Base-by-base conservation (phyloP, 2,329 filamentous ascomycete species). In the Fusarium hainanense region DNA sequence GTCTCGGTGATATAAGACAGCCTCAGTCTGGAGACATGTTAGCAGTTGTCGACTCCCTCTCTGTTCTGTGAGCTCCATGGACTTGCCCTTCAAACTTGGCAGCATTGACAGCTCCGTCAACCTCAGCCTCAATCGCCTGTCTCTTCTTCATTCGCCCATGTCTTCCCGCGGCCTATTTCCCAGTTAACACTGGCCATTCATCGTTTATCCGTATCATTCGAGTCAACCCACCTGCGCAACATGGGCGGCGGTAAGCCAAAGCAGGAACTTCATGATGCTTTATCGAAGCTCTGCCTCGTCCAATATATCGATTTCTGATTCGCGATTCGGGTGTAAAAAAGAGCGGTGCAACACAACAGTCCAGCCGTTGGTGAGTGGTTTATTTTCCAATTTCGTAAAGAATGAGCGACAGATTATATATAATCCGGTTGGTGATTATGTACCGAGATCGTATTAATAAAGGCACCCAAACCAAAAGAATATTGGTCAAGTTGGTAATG, bases 1-100 rank as follows among this genome's bases (percentile, higher is more conserved):
- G 72, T 74, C n/a, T 72, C 70, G 16, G 70, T 75, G 47, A 77
- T 40, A 30, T 72, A 70, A 14, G 73, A 75, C 43, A 75, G 34
- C 32, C 70, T 63, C 55, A 75, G 55, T 28, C 73, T 75, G 27
- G 25, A 30, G 23, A 34, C n/a, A 49, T 59, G 58, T 63, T 59
- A 65, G n/a, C 21, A 34, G 30, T 9, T 16, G n/a, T n/a, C 14
- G 16, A 30, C 21, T 6, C 10, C 23, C 18, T 21, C 12, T 27
- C 18, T 18, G 14, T 23, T 20, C 8, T 34, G 3, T 30, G n/a
- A 20, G 27, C 25, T 42, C 12, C 21, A 20, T 30, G 28, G 32
- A 58, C 59, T 60, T 47, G 67, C 74, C 74, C 74, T 74, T 76
- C 74, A 37, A 75, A 75, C 41, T 73, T 71, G 27, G 54, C 44